These are phyloP conservation scores for Neonectria hederae DNA, from an alignment of 2,329 filamentous ascomycete genomes.

Conservation along the genomic window DNA sequence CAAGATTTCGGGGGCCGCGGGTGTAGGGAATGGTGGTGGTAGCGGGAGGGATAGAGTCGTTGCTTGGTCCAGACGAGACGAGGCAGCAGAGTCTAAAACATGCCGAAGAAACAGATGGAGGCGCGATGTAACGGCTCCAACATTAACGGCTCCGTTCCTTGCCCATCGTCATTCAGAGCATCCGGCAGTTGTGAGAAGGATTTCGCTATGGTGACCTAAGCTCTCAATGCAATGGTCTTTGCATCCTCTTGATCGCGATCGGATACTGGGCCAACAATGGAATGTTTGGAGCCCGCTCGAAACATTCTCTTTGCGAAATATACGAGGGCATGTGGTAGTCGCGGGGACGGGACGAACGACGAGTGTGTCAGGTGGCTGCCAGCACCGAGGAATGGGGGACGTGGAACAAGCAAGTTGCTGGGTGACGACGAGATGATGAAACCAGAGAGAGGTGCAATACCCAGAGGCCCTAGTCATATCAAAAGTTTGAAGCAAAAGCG, in stretches of 20 bases:
- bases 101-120: constrained; percentile 24
- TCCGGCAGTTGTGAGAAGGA: constrained; percentile 19
- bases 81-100: constrained; percentile 26
- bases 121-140: constrained; percentile 25
- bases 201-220: constrained; percentile 8
- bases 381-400: constrained; percentile 7
- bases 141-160: constrained; percentile 20
- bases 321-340: constrained; percentile 20
- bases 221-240: constrained; percentile 9
- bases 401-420: neutral
- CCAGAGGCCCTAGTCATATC: constrained; percentile 5
- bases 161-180: constrained; percentile 8
- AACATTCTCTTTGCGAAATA: neutral
- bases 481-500: constrained; percentile 6
- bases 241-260: neutral
- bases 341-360: constrained; percentile 9
- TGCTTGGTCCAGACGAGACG: constrained; percentile 33
- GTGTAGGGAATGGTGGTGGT: constrained; percentile 5
- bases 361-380: constrained; percentile 24
- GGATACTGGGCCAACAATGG: neutral
- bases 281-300: constrained; percentile 21
- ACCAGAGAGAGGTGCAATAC: constrained; percentile 1
- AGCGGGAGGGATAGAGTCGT: neutral
- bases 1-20: constrained; percentile 3
- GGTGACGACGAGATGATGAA: constrained; percentile 6